Evolutionary conservation across 768 basidiomycete species (phyloP), one percentile per base, ranked within the genome.

Genomic region (Exsudoporus frostii): DNA sequence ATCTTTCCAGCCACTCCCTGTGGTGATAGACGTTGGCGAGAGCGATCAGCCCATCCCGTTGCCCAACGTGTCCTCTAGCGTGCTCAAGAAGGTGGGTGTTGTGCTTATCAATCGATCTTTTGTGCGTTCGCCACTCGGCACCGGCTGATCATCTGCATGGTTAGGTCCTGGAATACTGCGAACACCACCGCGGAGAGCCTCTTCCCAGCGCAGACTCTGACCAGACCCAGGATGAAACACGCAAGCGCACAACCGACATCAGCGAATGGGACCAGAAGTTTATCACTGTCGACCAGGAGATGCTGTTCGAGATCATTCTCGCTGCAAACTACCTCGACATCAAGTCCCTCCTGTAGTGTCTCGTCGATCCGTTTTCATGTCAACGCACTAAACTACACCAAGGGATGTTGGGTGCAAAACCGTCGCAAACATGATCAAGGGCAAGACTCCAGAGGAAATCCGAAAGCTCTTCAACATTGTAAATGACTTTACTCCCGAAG

Each of bases 371-470:
- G 25, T 51, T 22, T 43, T 64, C 17, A 47, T 17, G 15, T 30
- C 41, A 22, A 22, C 15, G n/a, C 43, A 30, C 44, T 54, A 42
- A 33, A 55, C 47, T 27, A 29, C 20, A n/a, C 27, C 34, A 60
- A 96, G 93, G 60, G 95, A 97, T 66, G 92, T 97, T 54, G 95
- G 95, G 1, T 97, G 95, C 83, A 96, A 97, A 80, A 97, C 93
- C 4, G 95, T 97, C 5, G 97, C 97, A 14, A 98, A 98, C 81
- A 99, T 98, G 97, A 98, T 99, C 82, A 98, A 99, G 78, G 97
- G 97, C 32, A 99, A 99, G 83, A 96, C 95, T 4, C 97, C 97
- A 22, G 97, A 98, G 72, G 97, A 98, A 76, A 98, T 99, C 62
- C 88, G 96, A 53, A 98, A 98, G 67, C 83, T 98, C 49, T 98